A percentile compares a stretch with the other conserved stretches of the same genome.
phyloP scores from a whole-genome alignment of 306 rosid genomes.

The Lablab purpureus region DNA sequence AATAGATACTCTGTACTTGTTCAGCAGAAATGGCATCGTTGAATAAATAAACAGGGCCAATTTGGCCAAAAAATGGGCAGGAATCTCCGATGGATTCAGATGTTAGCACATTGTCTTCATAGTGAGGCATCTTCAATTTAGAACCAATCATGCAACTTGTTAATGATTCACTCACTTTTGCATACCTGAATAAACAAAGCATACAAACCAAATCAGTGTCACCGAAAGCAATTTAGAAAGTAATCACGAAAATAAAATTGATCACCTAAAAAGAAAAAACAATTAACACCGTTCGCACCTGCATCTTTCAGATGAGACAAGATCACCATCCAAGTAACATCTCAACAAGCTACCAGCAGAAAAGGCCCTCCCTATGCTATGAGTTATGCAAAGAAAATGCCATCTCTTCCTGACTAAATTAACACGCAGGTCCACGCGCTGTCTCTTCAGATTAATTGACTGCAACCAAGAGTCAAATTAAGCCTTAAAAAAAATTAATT shows the following conservation, averaged over 20 bases:
- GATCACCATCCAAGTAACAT: conserved; percentile 90
- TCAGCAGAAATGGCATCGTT: conserved; percentile 87
- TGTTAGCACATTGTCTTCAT: conserved; percentile 63
- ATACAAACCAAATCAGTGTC: conserved; percentile 40
- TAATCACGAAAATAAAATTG: conserved; percentile 23
- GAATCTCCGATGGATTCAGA: conserved; percentile 72
- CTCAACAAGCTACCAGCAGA: conserved; percentile 94
- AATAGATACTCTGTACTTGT: conserved; percentile 87
- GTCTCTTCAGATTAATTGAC: conserved; percentile 89
- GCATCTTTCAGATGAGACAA: conserved; percentile 97
- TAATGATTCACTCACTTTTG: conserved; percentile 81
- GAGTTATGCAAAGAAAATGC: conserved; percentile 95
- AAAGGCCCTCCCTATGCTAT: conserved; percentile 97
- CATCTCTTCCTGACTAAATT: conserved; percentile 79
- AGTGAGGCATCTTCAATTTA: conserved; percentile 62
- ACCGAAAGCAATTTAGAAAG: conserved; percentile 1
- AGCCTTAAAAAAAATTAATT: conserved; percentile 8
- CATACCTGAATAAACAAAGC: conserved; percentile 71
- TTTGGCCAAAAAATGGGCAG: conserved; percentile 87
- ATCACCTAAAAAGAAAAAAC: not conserved
- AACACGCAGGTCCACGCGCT: conserved; percentile 69
- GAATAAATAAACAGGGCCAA: conserved; percentile 90
- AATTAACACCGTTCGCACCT: conserved; percentile 60
- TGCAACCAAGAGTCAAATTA: conserved; percentile 51
- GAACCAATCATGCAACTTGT: conserved; percentile 90